Base-by-base conservation (phyloP, 164 flowering plant species). In the Umbellularia californica region DNA sequence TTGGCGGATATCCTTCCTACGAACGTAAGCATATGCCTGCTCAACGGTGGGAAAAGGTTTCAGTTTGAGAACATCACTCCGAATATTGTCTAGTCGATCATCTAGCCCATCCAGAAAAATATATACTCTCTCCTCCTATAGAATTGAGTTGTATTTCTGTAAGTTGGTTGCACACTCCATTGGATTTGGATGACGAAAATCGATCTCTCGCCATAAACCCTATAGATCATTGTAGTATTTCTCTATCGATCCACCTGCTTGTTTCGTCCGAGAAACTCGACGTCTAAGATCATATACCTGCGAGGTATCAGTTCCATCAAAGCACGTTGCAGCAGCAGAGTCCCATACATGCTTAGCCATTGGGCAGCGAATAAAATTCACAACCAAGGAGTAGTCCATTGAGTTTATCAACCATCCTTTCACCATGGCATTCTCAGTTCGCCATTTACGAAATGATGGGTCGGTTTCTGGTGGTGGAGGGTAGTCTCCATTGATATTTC, bases 121-220 rank as follows among this genome's bases (percentile, higher is more conserved):
- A 6, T 65, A 65, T 19, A 65, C 20, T 23, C 68, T 1, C 4
- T 65, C 35, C 17, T 65, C 68, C 23, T 65, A 15, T 5, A 65
- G 23, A 2, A 3, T 23, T 11, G 11, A 5, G 3, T 65, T 65
- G 25, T 65, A 65, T 11, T 65, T 2, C 68, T 23, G n/a, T 17
- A 22, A 22, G n/a, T 62, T 27, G 23, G n/a, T 22, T 19, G 23
- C 10, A 22, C 65, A 62, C 25, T 65, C 23, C 68, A 28, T 65
- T 14, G 35, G n/a, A 65, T 65, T 65, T 24, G 68, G 68, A 13
- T n/a, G 68, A 65, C 11, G 35, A 65, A 65, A 65, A 65, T 65
- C 30, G 5, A 65, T 65, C 23, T 65, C 41, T 12, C 0, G 17
- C 68, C 68, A 65, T 7, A 65, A 28, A 4, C 68, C 68, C 25